These are phyloP conservation scores for Uronychia setigera DNA, from an alignment of 73 alveolate species.

Conservation along the genomic window DNA sequence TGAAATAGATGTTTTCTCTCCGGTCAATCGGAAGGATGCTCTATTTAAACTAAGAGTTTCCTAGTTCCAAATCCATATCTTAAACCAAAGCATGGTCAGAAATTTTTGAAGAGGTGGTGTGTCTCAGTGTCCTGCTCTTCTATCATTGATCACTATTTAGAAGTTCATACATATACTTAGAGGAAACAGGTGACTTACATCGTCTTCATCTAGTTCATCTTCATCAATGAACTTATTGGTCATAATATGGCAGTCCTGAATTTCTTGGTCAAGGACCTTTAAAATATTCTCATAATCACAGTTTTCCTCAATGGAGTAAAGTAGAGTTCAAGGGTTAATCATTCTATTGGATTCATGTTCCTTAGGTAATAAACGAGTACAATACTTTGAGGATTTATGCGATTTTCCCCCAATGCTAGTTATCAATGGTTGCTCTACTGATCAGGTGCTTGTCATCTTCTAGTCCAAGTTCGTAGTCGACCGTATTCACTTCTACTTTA, in stretches of 20 bases:
- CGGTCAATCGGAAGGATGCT: too few relatives aligned
- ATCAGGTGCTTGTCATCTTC: neutral
- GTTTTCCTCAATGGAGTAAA: neutral
- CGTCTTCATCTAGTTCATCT: neutral
- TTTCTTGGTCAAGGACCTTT: neutral
- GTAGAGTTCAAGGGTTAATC: neutral
- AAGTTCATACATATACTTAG: neutral
- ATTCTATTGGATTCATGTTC: neutral
- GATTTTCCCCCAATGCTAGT: neutral
- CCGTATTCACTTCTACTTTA: neutral
- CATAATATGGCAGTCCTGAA: too few relatives aligned
- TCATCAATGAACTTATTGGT: neutral
- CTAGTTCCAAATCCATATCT: too few relatives aligned
- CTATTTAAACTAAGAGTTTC: too few relatives aligned
- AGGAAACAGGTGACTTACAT: too few relatives aligned
- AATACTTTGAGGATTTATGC: neutral
- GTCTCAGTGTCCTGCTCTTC: neutral
- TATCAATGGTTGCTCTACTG: neutral
- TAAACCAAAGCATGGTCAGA: too few relatives aligned
- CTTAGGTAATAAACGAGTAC: neutral
- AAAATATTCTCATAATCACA: neutral
- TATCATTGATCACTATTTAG: neutral
- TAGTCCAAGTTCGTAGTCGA: neutral
- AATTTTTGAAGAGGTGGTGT: too few relatives aligned
- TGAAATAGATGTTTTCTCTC: too few relatives aligned